A percentile compares a stretch with the other conserved stretches of the same genome.
These are phyloP conservation scores for Teratosphaeria nubilosa DNA, from an alignment of 2,329 filamentous ascomycete species.

Conservation along the genomic window DNA sequence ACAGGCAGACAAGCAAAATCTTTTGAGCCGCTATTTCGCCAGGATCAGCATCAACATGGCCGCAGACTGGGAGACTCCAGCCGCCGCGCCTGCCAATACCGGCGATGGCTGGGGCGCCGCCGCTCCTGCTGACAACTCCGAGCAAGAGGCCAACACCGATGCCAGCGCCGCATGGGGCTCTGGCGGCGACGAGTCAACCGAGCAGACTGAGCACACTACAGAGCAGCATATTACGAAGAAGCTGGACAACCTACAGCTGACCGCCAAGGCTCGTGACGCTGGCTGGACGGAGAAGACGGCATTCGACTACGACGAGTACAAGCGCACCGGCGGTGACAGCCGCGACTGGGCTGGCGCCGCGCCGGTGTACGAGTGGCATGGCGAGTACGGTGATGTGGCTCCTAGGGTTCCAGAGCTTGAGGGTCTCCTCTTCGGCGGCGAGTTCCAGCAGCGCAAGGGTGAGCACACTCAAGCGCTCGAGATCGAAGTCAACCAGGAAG, in stretches of 20 bases:
- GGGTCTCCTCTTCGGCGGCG: constrained; percentile 57
- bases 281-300: constrained; percentile 10
- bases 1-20: no score
- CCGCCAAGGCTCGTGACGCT: background rate
- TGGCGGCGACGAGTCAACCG: background rate
- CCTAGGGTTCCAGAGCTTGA: constrained; percentile 63
- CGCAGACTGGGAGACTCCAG: background rate
- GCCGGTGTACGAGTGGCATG: constrained; percentile 71
- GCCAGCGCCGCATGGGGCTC: background rate
- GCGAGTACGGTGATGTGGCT: constrained; percentile 77
- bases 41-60: background rate
- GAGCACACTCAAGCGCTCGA: constrained; percentile 52
- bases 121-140: background rate
- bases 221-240: background rate
- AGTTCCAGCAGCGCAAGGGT: constrained; percentile 46
- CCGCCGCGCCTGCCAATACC: background rate
- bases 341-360: constrained; percentile 43
- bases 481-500: constrained; percentile 43
- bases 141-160: background rate
- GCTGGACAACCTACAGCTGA: background rate
- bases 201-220: background rate
- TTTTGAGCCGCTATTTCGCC: background rate
- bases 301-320: constrained; percentile 19
- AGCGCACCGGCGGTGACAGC: constrained; percentile 9
- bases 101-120: background rate